These are phyloP conservation scores for Geranomyces michiganensis DNA, from an alignment of 192 early-diverging fungal genomes.

Conservation along the genomic window DNA sequence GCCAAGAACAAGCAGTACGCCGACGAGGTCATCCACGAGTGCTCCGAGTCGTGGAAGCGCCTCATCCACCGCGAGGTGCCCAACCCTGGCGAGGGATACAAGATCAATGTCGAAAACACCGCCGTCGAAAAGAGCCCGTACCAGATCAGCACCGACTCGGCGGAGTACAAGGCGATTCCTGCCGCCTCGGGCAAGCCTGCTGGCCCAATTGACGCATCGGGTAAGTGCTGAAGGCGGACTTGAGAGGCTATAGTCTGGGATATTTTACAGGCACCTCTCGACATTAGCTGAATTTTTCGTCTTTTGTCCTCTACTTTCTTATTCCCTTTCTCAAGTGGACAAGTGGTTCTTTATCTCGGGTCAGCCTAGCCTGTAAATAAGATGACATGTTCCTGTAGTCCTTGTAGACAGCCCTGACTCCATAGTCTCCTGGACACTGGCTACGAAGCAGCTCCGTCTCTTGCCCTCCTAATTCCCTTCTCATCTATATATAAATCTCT, in stretches of 20 bases:
- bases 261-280: constrained; percentile 22
- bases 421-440: too few relatives aligned
- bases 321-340: constrained; percentile 65
- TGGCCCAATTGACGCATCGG: constrained; percentile 77
- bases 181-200: constrained; percentile 50
- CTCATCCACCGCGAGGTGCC: constrained; percentile 72
- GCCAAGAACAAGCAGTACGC: constrained; percentile 82
- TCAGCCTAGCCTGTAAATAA: constrained; percentile 48
- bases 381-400: neutral
- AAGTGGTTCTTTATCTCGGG: constrained; percentile 99
- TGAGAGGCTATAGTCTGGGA: constrained; percentile 1
- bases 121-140: constrained; percentile 77
- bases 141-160: constrained; percentile 62
- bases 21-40: constrained; percentile 86
- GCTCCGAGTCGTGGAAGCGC: constrained; percentile 89
- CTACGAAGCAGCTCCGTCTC: too few relatives aligned
- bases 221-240: constrained; percentile 44
- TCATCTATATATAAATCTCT: too few relatives aligned
- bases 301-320: neutral
- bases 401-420: too few relatives aligned
- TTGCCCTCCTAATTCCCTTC: too few relatives aligned
- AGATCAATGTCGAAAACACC: constrained; percentile 71
- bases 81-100: constrained; percentile 69
- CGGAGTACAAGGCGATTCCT: constrained; percentile 60
- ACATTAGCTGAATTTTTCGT: constrained; percentile 6